A percentile compares a stretch with the other conserved stretches of the same genome.
These are phyloP conservation scores for Mycotypha africana DNA, from an alignment of 371 early-diverging fungal genomes.

Conservation along the genomic window DNA sequence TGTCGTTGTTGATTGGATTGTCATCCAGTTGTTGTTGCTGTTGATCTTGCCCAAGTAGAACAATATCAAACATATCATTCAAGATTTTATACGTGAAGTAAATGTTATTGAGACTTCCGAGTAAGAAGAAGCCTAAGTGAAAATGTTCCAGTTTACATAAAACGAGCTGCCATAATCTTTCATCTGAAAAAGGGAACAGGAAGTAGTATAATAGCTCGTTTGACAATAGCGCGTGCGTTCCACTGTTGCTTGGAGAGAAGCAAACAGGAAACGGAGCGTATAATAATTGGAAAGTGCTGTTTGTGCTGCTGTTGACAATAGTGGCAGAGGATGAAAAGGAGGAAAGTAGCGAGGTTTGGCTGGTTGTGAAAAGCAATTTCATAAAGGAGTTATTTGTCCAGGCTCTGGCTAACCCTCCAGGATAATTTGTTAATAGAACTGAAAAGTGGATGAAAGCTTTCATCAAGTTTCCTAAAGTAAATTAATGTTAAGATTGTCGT, in stretches of 20 bases:
- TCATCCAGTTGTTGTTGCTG: neutral
- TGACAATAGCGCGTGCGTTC: constrained; percentile 26
- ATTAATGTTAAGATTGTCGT: no score
- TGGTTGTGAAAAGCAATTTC: constrained; percentile 6
- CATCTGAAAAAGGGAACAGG: constrained; percentile 48
- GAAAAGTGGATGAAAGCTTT: constrained; percentile 47
- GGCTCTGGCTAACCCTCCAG: constrained; percentile 11
- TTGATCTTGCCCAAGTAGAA: constrained; percentile 25
- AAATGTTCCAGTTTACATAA: constrained; percentile 53
- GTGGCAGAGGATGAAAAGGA: constrained; percentile 4
- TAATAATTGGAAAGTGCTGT: constrained; percentile 10
- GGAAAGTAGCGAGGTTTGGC: constrained; percentile 4
- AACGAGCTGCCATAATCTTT: constrained; percentile 43
- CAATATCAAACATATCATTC: constrained; percentile 54
- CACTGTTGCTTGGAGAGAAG: constrained; percentile 5
- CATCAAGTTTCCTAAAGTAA: constrained; percentile 43
- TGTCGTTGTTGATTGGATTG: no score
- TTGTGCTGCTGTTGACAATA: neutral
- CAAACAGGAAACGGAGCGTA: constrained; percentile 43
- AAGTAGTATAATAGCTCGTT: constrained; percentile 27
- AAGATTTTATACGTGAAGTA: constrained; percentile 51
- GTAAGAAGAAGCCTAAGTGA: constrained; percentile 57
- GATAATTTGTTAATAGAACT: constrained; percentile 22
- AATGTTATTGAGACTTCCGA: constrained; percentile 54
- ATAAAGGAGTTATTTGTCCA: constrained; percentile 11